Conservation (phyloP, 371 early-diverging fungal species). For the Mortierella sp. region DNA sequence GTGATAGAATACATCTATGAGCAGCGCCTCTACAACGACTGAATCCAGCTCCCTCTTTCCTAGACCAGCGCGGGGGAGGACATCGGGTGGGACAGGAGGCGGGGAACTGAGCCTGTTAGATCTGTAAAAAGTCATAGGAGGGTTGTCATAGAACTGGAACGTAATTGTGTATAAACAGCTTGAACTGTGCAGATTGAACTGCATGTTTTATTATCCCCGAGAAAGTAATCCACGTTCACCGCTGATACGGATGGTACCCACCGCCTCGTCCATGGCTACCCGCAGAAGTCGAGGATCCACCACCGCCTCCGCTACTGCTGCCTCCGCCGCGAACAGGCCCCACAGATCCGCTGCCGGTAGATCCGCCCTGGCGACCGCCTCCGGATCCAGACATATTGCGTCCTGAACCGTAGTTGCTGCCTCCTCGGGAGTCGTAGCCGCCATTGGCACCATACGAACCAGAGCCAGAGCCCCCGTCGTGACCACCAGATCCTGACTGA, state of each 20-base stretch:
- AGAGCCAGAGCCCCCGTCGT: constrained; percentile 12
- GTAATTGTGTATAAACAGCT: too few relatives aligned
- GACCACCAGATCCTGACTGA: constrained; percentile 16
- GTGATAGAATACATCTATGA: constrained; percentile 93
- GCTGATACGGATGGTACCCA: constrained; percentile 53
- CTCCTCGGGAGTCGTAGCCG: constrained; percentile 44
- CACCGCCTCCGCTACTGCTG: constrained; percentile 13
- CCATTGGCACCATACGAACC: constrained; percentile 8
- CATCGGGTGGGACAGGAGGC: too few relatives aligned
- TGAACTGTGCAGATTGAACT: too few relatives aligned
- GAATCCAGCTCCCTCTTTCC: too few relatives aligned
- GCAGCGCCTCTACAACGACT: constrained; percentile 71
- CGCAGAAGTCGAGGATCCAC: constrained; percentile 28
- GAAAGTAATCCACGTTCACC: neutral
- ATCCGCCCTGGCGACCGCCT: constrained; percentile 38
- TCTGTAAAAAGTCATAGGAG: neutral
- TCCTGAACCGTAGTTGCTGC: constrained; percentile 26
- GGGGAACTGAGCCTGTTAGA: too few relatives aligned
- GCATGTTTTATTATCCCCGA: neutral
- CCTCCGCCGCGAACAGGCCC: constrained; percentile 49
- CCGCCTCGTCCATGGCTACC: constrained; percentile 40
- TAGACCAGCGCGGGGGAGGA: too few relatives aligned
- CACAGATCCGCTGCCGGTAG: constrained; percentile 47
- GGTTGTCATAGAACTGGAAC: too few relatives aligned
- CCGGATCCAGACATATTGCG: constrained; percentile 18